These are phyloP conservation scores for Ceriops decandra DNA, from an alignment of 345 rosid species.

Conservation along the genomic window DNA sequence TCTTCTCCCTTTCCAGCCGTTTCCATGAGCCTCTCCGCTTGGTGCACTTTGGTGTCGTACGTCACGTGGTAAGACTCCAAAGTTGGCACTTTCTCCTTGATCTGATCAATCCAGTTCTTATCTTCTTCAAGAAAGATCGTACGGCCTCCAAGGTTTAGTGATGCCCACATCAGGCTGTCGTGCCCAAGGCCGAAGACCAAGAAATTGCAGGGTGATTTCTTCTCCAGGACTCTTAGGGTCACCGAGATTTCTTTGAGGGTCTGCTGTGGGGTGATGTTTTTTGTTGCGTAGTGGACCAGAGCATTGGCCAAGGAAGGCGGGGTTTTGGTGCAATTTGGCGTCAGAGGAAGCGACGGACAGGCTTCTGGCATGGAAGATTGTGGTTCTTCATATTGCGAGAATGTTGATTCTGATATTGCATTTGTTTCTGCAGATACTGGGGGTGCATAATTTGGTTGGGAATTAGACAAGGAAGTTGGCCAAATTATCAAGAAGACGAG, in stretches of 20 bases:
- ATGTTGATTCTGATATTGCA: constrained; percentile 41
- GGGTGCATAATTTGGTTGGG: constrained; percentile 19
- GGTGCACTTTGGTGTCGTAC: constrained; percentile 64
- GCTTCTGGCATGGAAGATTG: not conserved
- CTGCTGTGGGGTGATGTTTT: constrained; percentile 86
- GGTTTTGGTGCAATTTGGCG: constrained; percentile 45
- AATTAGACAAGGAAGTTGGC: constrained; percentile 37
- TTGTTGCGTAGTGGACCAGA: constrained; percentile 66
- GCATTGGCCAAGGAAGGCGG: constrained; percentile 66
- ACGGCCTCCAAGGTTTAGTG: constrained; percentile 79
- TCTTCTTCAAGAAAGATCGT: constrained; percentile 87
- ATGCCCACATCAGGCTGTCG: constrained; percentile 91
- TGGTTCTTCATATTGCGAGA: constrained; percentile 6
- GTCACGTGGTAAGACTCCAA: constrained; percentile 74
- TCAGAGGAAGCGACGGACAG: constrained; percentile 26
- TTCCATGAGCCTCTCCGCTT: constrained; percentile 51
- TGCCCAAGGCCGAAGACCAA: constrained; percentile 80
- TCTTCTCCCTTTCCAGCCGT: constrained; percentile 33
- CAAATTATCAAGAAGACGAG: constrained; percentile 41
- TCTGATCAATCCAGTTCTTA: constrained; percentile 64
- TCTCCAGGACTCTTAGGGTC: constrained; percentile 48
- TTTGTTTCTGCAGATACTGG: not conserved
- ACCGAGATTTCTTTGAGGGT: constrained; percentile 75
- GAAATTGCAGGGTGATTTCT: constrained; percentile 81
- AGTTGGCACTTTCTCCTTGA: constrained; percentile 41